phyloP scores from a whole-genome alignment of 2,329 filamentous ascomycete species.

The Nannizziopsis arthrosporioides region DNA sequence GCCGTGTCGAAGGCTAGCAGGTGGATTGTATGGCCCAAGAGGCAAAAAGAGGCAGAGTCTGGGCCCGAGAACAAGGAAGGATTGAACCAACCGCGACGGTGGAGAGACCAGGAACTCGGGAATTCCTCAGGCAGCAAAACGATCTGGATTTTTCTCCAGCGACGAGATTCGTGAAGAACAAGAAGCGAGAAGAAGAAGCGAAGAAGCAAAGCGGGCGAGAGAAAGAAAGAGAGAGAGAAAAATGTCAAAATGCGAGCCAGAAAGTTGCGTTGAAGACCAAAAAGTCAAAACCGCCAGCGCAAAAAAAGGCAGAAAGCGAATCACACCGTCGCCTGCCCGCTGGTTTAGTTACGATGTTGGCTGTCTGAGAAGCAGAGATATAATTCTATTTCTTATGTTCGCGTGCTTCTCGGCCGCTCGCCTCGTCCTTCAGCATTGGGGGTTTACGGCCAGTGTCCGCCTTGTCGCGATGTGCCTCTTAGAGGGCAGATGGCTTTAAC shows the following conservation, averaged over 20 bases:
- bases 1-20: neutral
- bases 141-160: too few species aligned
- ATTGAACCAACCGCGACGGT: too few species aligned
- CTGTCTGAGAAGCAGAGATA: neutral
- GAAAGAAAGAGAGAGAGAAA: neutral
- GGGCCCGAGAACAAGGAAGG: too few species aligned
- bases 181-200: constrained; percentile 1
- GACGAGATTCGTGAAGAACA: neutral
- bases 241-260: neutral
- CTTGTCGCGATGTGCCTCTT: neutral
- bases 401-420: neutral
- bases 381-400: neutral
- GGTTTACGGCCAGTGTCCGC: neutral
- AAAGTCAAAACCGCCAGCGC: neutral
- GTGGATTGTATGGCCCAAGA: neutral
- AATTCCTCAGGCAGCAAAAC: too few species aligned
- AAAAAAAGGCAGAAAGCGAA: neutral
- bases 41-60: neutral
- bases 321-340: neutral
- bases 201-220: constrained; percentile 1
- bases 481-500: neutral
- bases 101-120: too few species aligned
- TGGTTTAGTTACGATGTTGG: neutral
- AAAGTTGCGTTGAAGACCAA: constrained; percentile 3
- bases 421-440: too few species aligned